Conservation (phyloP, 2,329 filamentous ascomycete genomes). For the Cordyceps cateniannulata region DNA sequence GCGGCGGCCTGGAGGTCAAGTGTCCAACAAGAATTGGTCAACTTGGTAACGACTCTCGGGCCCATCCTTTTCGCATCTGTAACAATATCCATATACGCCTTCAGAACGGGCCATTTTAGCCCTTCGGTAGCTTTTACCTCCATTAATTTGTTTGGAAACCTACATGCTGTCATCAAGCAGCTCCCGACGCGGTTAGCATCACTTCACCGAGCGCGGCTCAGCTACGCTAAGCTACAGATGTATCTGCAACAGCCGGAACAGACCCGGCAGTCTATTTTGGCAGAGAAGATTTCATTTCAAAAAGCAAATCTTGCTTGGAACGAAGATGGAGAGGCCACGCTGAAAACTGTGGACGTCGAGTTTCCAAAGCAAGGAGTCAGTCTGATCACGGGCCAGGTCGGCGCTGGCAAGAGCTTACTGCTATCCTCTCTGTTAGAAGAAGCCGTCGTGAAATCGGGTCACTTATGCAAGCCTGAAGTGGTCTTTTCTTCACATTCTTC, state of each 20-base stretch:
- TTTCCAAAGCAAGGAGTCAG: slow-evolving; percentile 61
- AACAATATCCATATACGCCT: slow-evolving; percentile 9
- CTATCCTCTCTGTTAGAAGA: slow-evolving; percentile 63
- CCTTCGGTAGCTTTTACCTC: slow-evolving; percentile 13
- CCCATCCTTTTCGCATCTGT: slow-evolving; percentile 11
- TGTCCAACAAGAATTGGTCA: not conserved
- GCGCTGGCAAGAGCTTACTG: slow-evolving; percentile 63
- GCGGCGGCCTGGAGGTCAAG: slow-evolving; percentile 2
- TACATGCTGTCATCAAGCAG: slow-evolving; percentile 10
- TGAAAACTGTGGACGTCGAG: slow-evolving; percentile 51
- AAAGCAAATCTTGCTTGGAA: slow-evolving; percentile 10
- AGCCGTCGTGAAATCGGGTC: slow-evolving; percentile 52
- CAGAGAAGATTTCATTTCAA: not conserved
- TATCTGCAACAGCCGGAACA: slow-evolving; percentile 8
- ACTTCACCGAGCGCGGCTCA: slow-evolving; percentile 2
- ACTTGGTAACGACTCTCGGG: slow-evolving; percentile 4
- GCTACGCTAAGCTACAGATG: slow-evolving; percentile 6
- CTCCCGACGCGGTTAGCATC: slow-evolving; percentile 3
- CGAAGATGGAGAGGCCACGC: slow-evolving; percentile 39
- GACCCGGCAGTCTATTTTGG: not conserved
- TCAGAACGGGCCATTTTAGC: slow-evolving; percentile 4
- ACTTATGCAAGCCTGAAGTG: slow-evolving; percentile 41
- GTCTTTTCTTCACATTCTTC: slow-evolving; percentile 55
- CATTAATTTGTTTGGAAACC: slow-evolving; percentile 11
- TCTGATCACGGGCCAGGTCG: slow-evolving; percentile 63